Base-by-base conservation (phyloP, 2,329 filamentous ascomycete species). In the Sarocladium oryzae region DNA sequence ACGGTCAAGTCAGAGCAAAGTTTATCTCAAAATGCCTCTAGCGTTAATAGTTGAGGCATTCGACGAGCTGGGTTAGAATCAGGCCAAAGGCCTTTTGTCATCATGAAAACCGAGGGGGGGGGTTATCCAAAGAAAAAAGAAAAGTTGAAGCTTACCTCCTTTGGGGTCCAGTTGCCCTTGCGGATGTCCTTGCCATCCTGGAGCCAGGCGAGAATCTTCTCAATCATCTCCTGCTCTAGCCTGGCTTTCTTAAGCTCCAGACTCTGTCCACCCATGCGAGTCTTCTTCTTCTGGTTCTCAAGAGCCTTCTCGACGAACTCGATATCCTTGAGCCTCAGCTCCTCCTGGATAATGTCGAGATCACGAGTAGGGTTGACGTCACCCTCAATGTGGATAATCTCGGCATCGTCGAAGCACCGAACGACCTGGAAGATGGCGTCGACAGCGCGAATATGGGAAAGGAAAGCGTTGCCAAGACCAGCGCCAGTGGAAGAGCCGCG, bases 51-150 rank as follows among this genome's bases (percentile, higher is more conserved):
- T 73, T 79, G 84, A 88, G 86, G 82, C 80, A 82, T 85, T 97
- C 92, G 86, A 96, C 87, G 93, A 99, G 93, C 93, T 99, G 93
- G 93, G 93, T 89, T 95, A 91, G 88, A 77, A 87, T 90, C 87
- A 87, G 91, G 89, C 88, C 80, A 73, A 77, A 80, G 84, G 89
- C 90, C 93, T 86, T 96, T 95, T 86, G 85, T 97, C 93, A 97
- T 97, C 93, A 96, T 85, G 63, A 68, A 75, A 82, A 61, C 60
- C 57, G 51, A 32, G 48, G 23, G 36, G 15, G 18, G 45, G 37
- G 20, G 28, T 30, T 7, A 7, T 7, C 28, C 7, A 13, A 38
- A 60, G 54, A 55, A 57, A 60, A 51, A 51, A 57, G 52, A 56
- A 56, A 53, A 41, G 56, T 40, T 10, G 43, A 50, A 52, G 70